phyloP scores from a whole-genome alignment of 495 filamentous ascomycete genomes.

The Neurospora pannonica region DNA sequence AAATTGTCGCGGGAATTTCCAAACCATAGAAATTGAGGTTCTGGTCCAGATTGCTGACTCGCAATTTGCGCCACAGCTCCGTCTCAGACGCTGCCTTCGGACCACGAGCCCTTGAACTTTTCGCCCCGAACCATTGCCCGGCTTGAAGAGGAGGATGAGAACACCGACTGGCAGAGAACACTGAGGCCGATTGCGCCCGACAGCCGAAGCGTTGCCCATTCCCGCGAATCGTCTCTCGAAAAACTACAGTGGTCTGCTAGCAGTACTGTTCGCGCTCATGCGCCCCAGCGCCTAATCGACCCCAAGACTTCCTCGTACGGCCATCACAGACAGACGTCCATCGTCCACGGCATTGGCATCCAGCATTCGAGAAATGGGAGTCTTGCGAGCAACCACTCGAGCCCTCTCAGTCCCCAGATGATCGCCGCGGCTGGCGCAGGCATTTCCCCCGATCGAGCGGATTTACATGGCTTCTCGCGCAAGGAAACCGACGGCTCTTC shows the following conservation, averaged over 20 bases:
- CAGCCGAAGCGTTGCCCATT: constrained; percentile 32
- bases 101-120: constrained; percentile 38
- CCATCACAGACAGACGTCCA: constrained; percentile 88
- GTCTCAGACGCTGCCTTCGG: constrained; percentile 44
- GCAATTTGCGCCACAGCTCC: constrained; percentile 29
- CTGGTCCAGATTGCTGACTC: constrained; percentile 10
- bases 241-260: constrained; percentile 44
- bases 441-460: constrained; percentile 33
- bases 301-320: constrained; percentile 54
- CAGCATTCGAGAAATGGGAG: constrained; percentile 87
- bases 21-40: neutral
- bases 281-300: constrained; percentile 43
- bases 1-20: neutral
- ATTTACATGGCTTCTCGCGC: constrained; percentile 32
- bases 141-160: constrained; percentile 33
- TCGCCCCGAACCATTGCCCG: constrained; percentile 32
- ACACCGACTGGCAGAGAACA: constrained; percentile 34
- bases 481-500: constrained; percentile 29
- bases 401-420: constrained; percentile 75
- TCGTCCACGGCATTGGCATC: constrained; percentile 83
- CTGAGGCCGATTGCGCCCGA: constrained; percentile 29
- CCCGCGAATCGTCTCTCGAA: constrained; percentile 41
- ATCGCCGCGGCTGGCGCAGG: constrained; percentile 57
- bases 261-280: constrained; percentile 26
- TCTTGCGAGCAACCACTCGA: constrained; percentile 50